A percentile compares a stretch with the other conserved stretches of the same genome.
phyloP scores from a whole-genome alignment of 257 asterid genomes.

The Nicotiana noctiflora region DNA sequence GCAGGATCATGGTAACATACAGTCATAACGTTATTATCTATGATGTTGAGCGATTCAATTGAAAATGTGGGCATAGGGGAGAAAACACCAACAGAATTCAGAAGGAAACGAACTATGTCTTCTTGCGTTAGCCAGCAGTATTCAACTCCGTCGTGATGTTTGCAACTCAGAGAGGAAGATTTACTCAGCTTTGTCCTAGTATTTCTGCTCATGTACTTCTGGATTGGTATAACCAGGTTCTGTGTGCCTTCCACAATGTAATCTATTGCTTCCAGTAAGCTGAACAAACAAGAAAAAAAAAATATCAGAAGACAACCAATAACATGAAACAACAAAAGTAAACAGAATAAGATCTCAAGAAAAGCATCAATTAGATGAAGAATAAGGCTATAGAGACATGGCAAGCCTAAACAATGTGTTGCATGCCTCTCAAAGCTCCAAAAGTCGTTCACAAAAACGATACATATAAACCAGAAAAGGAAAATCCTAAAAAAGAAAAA shows the following conservation, averaged over 20 bases:
- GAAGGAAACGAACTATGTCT: slow-evolving; percentile 66
- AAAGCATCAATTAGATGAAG: not conserved
- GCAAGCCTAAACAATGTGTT: not conserved
- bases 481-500: too few species aligned
- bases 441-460: not conserved
- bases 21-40: slow-evolving; percentile 44
- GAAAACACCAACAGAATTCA: slow-evolving; percentile 62
- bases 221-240: slow-evolving; percentile 67
- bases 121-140: slow-evolving; percentile 83
- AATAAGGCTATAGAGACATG: not conserved
- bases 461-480: too few species aligned
- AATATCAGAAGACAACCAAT: not conserved
- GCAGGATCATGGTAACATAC: slow-evolving; percentile 44
- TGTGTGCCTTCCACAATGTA: slow-evolving; percentile 73
- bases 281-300: slow-evolving; percentile 6
- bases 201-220: slow-evolving; percentile 23
- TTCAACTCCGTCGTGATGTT: slow-evolving; percentile 20
- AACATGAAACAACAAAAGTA: not conserved
- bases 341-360: not conserved
- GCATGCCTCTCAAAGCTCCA: not conserved
- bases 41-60: slow-evolving; percentile 46
- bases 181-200: slow-evolving; percentile 38
- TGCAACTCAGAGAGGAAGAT: slow-evolving; percentile 9
- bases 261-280: slow-evolving; percentile 70
- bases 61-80: slow-evolving; percentile 45